Percentiles rank a stretch among this genome's conserved stretches.
These are phyloP conservation scores for Collybiopsis luxurians DNA, from an alignment of 768 basidiomycete species.

Conservation along the genomic window DNA sequence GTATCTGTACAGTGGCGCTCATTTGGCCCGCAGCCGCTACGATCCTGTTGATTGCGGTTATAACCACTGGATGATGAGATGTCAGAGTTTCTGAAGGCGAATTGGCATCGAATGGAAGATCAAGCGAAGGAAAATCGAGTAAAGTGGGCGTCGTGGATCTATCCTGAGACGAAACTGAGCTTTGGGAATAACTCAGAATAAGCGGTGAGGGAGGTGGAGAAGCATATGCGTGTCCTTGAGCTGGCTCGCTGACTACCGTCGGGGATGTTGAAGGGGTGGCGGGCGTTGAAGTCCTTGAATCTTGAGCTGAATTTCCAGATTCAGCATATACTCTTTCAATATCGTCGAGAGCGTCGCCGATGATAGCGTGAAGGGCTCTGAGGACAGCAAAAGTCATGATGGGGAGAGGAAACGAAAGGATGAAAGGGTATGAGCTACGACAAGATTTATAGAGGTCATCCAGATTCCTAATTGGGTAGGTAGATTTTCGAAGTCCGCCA, in stretches of 20 bases:
- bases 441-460: neutral
- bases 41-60: constrained; percentile 58
- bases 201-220: constrained; percentile 32
- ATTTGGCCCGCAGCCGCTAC: constrained; percentile 72
- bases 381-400: constrained; percentile 59
- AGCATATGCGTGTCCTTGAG: constrained; percentile 17
- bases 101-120: constrained; percentile 40
- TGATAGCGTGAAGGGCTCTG: constrained; percentile 60
- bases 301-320: constrained; percentile 15
- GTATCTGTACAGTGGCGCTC: constrained; percentile 58
- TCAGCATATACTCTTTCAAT: constrained; percentile 58
- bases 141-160: constrained; percentile 11
- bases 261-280: neutral
- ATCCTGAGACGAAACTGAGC: neutral
- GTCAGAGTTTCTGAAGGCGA: constrained; percentile 55
- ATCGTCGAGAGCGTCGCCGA: constrained; percentile 67
- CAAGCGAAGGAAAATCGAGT: constrained; percentile 59
- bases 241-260: constrained; percentile 13
- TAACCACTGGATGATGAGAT: constrained; percentile 59
- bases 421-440: neutral
- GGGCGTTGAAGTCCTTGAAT: constrained; percentile 5
- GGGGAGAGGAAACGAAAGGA: neutral
- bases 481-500: neutral
- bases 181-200: constrained; percentile 3
- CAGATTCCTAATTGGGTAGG: neutral